phyloP scores from a whole-genome alignment of 2,329 filamentous ascomycete species.

The Dactylonectria estremocensis region DNA sequence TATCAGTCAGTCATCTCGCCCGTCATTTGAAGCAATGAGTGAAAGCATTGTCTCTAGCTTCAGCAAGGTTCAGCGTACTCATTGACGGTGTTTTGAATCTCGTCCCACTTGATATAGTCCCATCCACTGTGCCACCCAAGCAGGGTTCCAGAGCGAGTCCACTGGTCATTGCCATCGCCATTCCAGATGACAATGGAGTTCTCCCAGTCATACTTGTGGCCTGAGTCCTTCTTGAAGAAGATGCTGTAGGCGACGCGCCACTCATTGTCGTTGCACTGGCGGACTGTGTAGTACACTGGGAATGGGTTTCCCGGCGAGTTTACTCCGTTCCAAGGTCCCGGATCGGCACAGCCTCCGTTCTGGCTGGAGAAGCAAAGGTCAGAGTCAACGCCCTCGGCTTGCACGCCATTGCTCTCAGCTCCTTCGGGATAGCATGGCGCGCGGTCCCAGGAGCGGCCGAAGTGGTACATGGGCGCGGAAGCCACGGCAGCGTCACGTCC shows the following conservation, averaged over 20 bases:
- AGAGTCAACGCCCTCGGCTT: conserved; percentile 14
- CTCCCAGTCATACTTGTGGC: conserved; percentile 46
- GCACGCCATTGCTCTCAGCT: conserved; percentile 14
- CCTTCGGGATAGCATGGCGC: conserved; percentile 25
- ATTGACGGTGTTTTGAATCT: conserved; percentile 42
- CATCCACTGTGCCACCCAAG: conserved; percentile 15
- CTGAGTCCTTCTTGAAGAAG: conserved; percentile 46
- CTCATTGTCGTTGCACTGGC: conserved; percentile 32
- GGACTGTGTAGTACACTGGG: conserved; percentile 37
- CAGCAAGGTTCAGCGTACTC: conserved; percentile 19
- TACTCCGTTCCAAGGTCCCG: conserved; percentile 20
- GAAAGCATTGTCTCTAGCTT: background rate
- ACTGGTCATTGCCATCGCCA: conserved; percentile 32
- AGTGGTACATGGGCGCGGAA: conserved; percentile 26
- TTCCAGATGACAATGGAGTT: conserved; percentile 41
- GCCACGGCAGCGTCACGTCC: conserved; percentile 19
- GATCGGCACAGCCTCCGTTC: conserved; percentile 22
- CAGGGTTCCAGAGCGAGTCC: conserved; percentile 31
- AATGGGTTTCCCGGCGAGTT: conserved; percentile 25
- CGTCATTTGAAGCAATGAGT: background rate
- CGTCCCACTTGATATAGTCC: conserved; percentile 35
- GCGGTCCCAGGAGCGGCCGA: conserved; percentile 22
- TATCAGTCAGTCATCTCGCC: background rate
- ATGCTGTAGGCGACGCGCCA: conserved; percentile 45
- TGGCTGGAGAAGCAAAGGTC: conserved; percentile 20